Evolutionary conservation across 2,329 filamentous ascomycete genomes (phyloP).

Genomic region (Verticillium dahliae): DNA sequence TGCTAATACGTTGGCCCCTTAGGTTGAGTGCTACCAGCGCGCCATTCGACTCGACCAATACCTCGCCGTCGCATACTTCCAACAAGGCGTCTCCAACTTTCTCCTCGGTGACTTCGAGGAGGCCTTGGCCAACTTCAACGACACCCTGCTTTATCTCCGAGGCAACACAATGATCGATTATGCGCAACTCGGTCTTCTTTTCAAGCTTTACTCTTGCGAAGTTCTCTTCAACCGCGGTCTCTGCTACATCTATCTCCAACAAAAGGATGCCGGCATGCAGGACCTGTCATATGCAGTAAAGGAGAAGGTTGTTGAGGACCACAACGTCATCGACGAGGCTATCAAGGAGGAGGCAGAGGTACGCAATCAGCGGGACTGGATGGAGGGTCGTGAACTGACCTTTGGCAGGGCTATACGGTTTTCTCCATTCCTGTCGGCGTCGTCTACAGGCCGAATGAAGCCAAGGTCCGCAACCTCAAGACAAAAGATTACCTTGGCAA

Average conservation of each 20-base stretch:
- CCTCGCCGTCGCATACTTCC: slow-evolving; percentile 95
- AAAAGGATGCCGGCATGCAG: slow-evolving; percentile 83
- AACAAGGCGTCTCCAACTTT: slow-evolving; percentile 97
- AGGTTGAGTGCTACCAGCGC: slow-evolving; percentile 94
- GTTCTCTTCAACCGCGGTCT: slow-evolving; percentile 95
- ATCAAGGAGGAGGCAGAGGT: slow-evolving; percentile 91
- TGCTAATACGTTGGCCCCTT: slow-evolving; percentile 12
- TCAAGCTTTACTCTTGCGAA: slow-evolving; percentile 96
- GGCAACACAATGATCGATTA: slow-evolving; percentile 98
- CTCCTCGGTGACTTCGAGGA: slow-evolving; percentile 95
- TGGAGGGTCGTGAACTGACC: not conserved
- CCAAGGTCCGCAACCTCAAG: slow-evolving; percentile 97
- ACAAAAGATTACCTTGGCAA: slow-evolving; percentile 97
- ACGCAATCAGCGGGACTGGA: slow-evolving; percentile 18
- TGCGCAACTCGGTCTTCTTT: slow-evolving; percentile 87
- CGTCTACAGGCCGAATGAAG: slow-evolving; percentile 90
- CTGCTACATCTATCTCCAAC: slow-evolving; percentile 94
- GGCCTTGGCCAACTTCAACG: slow-evolving; percentile 96
- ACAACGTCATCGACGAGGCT: slow-evolving; percentile 96
- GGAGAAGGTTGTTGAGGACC: slow-evolving; percentile 93
- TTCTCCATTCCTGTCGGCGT: slow-evolving; percentile 97
- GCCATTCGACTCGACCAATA: slow-evolving; percentile 89
- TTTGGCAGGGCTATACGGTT: slow-evolving; percentile 79
- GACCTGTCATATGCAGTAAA: slow-evolving; percentile 87
- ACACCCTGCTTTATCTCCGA: slow-evolving; percentile 86